Base-by-base conservation (phyloP, 495 filamentous ascomycete species). In the Astrothelium subdiscretum region DNA sequence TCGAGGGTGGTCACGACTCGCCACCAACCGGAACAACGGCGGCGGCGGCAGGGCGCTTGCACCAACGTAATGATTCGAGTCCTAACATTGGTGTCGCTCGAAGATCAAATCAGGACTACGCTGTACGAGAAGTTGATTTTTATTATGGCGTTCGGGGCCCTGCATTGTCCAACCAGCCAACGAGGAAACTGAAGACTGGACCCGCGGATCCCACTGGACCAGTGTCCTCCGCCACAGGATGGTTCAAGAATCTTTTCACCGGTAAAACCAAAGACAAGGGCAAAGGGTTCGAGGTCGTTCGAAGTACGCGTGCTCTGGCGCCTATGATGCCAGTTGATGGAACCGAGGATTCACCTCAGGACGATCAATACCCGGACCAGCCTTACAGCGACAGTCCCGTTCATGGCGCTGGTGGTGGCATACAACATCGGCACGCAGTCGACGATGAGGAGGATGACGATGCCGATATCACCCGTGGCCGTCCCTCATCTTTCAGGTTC, bases 261-360 rank as follows among this genome's bases (percentile, higher is more conserved):
- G 89, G 86, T 8, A 91, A 94, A 72, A 87, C 83, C 2, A 96
- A 94, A 67, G 90, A 94, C 48, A 94, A 83, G 59, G 88, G 87
- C 31, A 97, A 96, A 73, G 94, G 94, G 0, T 98, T 98, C 62
- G 94, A 96, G 71, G 94, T 98, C 18, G 94, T 97, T 13, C 79
- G 94, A 69, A 95, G 91, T 68, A 80, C 89, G 43, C 81, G 91
- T 66, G 79, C 81, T 22, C 83, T 83, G 32, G 79, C 79, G 3
- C 73, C 74, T 22, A 72, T 70, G 67, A 65, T 68, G 59, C 62
- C 65, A 13, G n/a, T 67, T 13, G 64, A 65, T 32, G 66, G 66
- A 43, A 66, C 66, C 22, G 63, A 62, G 2, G 70, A 68, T 24
- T 68, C 66, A 22, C 70, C 70, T 2, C 54, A n/a, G 6, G 20